A percentile compares a stretch with the other conserved stretches of the same genome.
phyloP scores from a whole-genome alignment of 2,329 filamentous ascomycete genomes.

The Diaporthe ilicicola region DNA sequence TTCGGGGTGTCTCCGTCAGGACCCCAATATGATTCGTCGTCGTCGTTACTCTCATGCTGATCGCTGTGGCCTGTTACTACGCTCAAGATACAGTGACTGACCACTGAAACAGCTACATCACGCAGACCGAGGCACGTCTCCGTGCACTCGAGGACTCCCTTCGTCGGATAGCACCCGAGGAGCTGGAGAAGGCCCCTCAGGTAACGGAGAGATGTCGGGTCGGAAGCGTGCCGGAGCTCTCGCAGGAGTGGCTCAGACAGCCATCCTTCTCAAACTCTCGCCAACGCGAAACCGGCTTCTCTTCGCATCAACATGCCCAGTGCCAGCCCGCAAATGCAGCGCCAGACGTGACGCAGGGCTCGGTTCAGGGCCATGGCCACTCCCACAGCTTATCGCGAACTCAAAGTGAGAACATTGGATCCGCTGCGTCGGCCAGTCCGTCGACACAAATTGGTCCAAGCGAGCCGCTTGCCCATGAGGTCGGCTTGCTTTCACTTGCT shows the following conservation, averaged over 20 bases:
- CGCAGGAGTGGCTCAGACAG: no score
- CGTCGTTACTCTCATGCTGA: no score
- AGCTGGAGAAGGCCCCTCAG: constrained; percentile 34
- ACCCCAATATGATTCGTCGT: not conserved
- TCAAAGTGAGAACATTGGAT: not conserved
- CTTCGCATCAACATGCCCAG: not conserved
- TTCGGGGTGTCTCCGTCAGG: not conserved
- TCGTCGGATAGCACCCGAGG: constrained; percentile 36
- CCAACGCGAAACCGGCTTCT: no score
- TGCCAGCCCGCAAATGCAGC: not conserved
- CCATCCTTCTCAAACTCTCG: no score
- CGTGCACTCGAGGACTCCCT: constrained; percentile 35
- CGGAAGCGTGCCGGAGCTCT: not conserved
- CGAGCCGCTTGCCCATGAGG: constrained; percentile 38
- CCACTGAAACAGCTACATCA: constrained; percentile 21
- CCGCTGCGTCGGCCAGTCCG: constrained; percentile 8
- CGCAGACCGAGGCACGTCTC: constrained; percentile 31
- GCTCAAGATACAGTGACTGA: not conserved
- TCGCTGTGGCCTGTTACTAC: not conserved
- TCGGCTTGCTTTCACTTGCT: constrained; percentile 39
- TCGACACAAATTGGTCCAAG: constrained; percentile 33
- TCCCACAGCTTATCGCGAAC: constrained; percentile 1
- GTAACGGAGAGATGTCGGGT: constrained; percentile 4
- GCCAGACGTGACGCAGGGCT: constrained; percentile 7
- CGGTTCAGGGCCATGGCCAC: not conserved